Evolutionary conservation across 78 protist genomes (phyloP).

Genomic region (Chrysochromulina tobinii): DNA sequence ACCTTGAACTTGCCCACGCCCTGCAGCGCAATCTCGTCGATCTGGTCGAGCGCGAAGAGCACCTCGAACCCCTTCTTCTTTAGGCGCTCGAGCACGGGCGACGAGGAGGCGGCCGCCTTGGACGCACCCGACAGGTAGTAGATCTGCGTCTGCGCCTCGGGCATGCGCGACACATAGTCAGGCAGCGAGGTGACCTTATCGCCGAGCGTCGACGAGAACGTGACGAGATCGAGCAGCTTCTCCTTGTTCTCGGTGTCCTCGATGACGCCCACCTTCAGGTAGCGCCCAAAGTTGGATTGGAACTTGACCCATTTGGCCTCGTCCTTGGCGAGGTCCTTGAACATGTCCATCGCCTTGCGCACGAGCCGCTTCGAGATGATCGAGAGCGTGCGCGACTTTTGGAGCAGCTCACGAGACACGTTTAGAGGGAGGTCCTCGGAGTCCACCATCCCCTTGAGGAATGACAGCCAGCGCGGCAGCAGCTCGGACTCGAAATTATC

Average conservation of each 20-base stretch:
- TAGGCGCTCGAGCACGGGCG: slow-evolving; percentile 95
- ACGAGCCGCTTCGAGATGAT: slow-evolving; percentile 87
- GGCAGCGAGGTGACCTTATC: slow-evolving; percentile 55
- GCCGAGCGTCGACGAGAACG: slow-evolving; percentile 54
- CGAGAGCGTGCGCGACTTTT: slow-evolving; percentile 39
- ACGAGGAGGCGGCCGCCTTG: slow-evolving; percentile 73
- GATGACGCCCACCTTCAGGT: slow-evolving; percentile 94
- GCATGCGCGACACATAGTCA: slow-evolving; percentile 88
- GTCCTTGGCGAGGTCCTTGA: slow-evolving; percentile 49
- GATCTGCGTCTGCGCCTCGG: slow-evolving; percentile 85
- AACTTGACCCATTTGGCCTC: slow-evolving; percentile 73
- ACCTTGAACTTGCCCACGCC: neutral
- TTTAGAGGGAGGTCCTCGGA: slow-evolving; percentile 97
- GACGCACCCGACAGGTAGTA: slow-evolving; percentile 85
- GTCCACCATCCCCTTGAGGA: slow-evolving; percentile 97
- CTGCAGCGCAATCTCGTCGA: slow-evolving; percentile 55
- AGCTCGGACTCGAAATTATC: slow-evolving; percentile 85
- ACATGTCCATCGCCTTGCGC: slow-evolving; percentile 69
- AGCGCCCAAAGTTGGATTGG: slow-evolving; percentile 80
- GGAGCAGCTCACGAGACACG: slow-evolving; percentile 95
- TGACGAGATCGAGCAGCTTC: slow-evolving; percentile 84
- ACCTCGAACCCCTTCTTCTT: slow-evolving; percentile 88
- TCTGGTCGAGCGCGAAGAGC: slow-evolving; percentile 50
- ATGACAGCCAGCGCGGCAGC: slow-evolving; percentile 93
- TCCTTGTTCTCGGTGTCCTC: slow-evolving; percentile 88